Evolutionary conservation across 148 eudicot species (phyloP).

Genomic region (Salicornia ramosissima): DNA sequence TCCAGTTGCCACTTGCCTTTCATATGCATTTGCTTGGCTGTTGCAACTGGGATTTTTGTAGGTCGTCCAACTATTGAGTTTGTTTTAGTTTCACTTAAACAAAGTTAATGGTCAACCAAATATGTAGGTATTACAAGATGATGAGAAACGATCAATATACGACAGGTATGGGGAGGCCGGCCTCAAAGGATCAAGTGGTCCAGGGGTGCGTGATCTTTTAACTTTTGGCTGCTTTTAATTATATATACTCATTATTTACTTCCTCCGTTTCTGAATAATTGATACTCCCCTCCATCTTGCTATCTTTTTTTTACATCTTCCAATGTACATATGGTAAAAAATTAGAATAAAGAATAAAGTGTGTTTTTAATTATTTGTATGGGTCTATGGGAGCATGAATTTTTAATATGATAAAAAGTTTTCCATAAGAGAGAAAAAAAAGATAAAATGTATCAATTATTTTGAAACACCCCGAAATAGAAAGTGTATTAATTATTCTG

Average conservation of each 20-base stretch:
- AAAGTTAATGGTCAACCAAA: not conserved
- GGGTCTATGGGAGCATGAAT: too few relatives aligned
- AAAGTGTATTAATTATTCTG: too few relatives aligned
- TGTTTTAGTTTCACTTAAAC: not conserved
- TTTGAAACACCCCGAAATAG: too few relatives aligned
- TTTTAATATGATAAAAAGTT: too few relatives aligned
- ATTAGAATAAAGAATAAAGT: too few relatives aligned
- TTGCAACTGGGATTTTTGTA: not conserved
- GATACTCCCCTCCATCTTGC: too few relatives aligned
- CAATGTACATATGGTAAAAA: too few relatives aligned
- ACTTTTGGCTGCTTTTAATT: not conserved
- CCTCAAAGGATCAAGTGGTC: slow-evolving; percentile 84
- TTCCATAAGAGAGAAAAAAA: too few relatives aligned
- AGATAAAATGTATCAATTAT: too few relatives aligned
- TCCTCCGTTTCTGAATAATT: too few relatives aligned
- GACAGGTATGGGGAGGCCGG: slow-evolving; percentile 97
- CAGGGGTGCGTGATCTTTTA: slow-evolving; percentile 62
- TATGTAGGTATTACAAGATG: slow-evolving; percentile 89
- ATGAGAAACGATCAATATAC: slow-evolving; percentile 93
- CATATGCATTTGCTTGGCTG: not conserved
- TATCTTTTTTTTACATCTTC: too few relatives aligned
- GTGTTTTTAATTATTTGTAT: too few relatives aligned
- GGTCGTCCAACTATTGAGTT: not conserved
- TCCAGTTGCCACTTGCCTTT: not conserved
- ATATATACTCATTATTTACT: not conserved